Base-by-base conservation (phyloP, 495 filamentous ascomycete genomes). In the Penicillium antarcticum region DNA sequence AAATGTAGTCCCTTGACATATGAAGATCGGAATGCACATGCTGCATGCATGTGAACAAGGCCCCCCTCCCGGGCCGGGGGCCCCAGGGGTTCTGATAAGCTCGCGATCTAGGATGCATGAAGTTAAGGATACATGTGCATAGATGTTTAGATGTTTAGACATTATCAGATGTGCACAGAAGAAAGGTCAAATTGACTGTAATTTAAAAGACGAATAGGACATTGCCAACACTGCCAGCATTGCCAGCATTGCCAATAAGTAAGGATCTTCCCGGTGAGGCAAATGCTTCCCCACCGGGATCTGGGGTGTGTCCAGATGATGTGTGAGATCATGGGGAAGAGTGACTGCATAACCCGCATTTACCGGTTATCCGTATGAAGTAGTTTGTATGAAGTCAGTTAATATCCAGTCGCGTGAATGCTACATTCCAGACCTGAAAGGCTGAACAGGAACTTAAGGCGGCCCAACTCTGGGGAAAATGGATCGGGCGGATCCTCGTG, bases 261-360 rank as follows among this genome's bases (percentile, higher is more conserved):
- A 29, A 29, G 26, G 26, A 29, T 29, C 26, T 29, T 29, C 26
- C 10, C 19, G 19, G 38, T 9, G 14, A 45, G 42, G 26, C 31
- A 45, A 34, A 45, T 45, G 24, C 8, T 47, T 37, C 45, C 33
- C 45, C 45, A 47, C 34, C 32, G 21, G 14, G 35, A 33, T 46
- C 19, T 48, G 45, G 32, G 19, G 19, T 3, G 23, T 34, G 45
- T 48, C 16, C 48, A 52, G 52, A 59, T 58, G 56, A 58, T 51
- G 38, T 17, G 52, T 54, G 23, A 58, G 31, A 55, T 58, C 52
- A 48, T 38, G 23, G 34, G 45, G 45, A 17, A n/a, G 11, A 37
- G 4, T 23, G 21, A 23, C 21, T 23, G 26, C 26, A 29, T 29
- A 29, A 10, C 26, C 5, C 0, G 2, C 26, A 7, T 8, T 29